phyloP scores from a whole-genome alignment of 257 asterid genomes.

The Solanum sitiens region DNA sequence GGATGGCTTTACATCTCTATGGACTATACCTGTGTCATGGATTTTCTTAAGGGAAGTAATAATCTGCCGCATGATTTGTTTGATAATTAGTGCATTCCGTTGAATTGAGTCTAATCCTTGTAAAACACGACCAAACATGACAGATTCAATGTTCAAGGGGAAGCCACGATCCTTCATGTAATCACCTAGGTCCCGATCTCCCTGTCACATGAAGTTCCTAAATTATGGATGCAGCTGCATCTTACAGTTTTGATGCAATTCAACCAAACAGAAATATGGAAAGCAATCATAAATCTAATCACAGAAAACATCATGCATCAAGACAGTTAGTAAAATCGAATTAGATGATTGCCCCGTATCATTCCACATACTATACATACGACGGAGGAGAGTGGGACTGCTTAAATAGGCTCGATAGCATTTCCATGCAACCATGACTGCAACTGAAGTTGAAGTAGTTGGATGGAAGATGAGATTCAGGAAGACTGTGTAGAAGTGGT shows the following conservation, averaged over 20 bases:
- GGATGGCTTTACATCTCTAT: constrained; percentile 93
- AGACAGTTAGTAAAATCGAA: background rate
- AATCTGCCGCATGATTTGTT: constrained; percentile 90
- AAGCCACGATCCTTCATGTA: constrained; percentile 75
- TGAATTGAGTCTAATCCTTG: constrained; percentile 56
- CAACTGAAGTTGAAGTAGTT: background rate
- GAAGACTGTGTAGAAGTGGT: background rate
- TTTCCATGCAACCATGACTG: background rate
- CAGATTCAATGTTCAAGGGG: constrained; percentile 73
- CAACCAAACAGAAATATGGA: background rate
- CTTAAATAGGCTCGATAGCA: background rate
- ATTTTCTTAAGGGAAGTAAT: constrained; percentile 82
- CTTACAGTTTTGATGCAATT: background rate
- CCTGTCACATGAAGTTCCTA: constrained; percentile 38
- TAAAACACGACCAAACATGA: constrained; percentile 81
- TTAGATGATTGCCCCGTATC: background rate
- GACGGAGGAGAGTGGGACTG: background rate
- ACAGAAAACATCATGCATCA: background rate
- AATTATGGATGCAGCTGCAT: background rate
- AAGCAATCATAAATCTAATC: background rate
- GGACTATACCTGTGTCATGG: constrained; percentile 82
- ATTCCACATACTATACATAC: background rate
- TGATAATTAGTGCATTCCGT: constrained; percentile 80
- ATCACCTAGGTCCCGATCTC: constrained; percentile 84
- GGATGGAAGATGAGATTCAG: background rate